phyloP scores from a whole-genome alignment of 140 eudicot species.

The Cichorium intybus region DNA sequence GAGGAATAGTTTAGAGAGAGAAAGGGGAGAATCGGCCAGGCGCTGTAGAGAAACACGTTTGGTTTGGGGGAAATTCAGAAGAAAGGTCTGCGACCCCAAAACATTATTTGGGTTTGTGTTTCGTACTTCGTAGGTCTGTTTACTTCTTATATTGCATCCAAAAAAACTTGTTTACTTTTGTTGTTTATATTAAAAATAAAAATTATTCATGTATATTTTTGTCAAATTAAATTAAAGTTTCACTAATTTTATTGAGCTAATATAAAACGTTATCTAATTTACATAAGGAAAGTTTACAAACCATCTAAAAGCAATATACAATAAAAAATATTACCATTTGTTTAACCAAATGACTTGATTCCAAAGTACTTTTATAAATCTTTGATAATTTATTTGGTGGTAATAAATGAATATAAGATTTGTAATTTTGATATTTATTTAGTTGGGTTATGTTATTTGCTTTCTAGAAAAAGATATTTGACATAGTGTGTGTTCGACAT shows the following conservation, averaged over 20 bases:
- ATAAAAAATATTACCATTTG: background rate
- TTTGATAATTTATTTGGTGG: background rate
- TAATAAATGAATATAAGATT: background rate
- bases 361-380: background rate
- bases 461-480: background rate
- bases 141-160: background rate
- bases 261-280: no score
- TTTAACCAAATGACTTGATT: background rate
- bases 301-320: background rate
- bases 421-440: background rate
- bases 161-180: background rate
- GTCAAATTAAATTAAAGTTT: no score
- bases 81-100: conserved; percentile 28
- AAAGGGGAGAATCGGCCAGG: conserved; percentile 12
- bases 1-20: background rate
- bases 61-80: conserved; percentile 30
- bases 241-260: no score
- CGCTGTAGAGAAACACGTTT: conserved; percentile 29
- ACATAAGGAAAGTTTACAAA: no score
- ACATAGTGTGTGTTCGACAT: no score
- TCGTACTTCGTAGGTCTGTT: background rate
- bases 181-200: background rate
- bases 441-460: background rate
- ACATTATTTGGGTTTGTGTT: conserved; percentile 1
- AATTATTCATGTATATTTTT: no score